Conservation (phyloP, 1,284 basidiomycete species). For the Phenoliferia sp. region DNA sequence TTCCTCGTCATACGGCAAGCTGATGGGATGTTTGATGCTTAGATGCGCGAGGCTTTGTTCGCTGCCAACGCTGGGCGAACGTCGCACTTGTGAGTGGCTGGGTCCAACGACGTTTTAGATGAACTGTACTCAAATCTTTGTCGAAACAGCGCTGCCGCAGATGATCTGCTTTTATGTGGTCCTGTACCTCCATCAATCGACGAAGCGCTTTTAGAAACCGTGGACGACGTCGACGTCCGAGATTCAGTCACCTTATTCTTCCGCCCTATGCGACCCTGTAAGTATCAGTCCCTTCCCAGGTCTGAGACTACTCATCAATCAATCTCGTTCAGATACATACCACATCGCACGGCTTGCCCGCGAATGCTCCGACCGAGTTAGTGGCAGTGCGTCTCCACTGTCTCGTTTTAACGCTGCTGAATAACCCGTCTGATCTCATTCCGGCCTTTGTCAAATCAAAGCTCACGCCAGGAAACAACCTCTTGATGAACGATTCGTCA, state of each 20-base stretch:
- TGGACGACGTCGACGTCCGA: conserved; percentile 28
- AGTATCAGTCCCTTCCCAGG: not conserved
- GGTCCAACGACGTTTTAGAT: no score
- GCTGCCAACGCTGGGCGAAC: conserved; percentile 25
- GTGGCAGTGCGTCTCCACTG: conserved; percentile 19
- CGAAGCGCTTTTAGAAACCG: conserved; percentile 21
- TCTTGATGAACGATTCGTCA: conserved; percentile 19
- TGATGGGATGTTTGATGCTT: no score
- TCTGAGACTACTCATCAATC: not conserved
- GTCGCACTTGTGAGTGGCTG: conserved; percentile 24
- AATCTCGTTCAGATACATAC: conserved; percentile 4
- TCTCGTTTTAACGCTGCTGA: no score
- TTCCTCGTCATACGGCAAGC: no score
- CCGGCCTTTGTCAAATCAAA: not conserved
- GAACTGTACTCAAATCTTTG: no score
- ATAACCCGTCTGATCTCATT: no score
- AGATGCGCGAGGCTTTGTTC: conserved; percentile 30
- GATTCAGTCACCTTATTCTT: conserved; percentile 30
- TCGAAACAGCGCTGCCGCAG: conserved; percentile 17
- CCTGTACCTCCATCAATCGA: conserved; percentile 21
- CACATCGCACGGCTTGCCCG: conserved; percentile 27
- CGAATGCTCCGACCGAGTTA: conserved; percentile 23
- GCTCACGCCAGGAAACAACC: conserved; percentile 24
- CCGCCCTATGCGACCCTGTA: conserved; percentile 21
- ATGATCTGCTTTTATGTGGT: conserved; percentile 26